Conservation (phyloP, 2,329 filamentous ascomycete genomes). For the Akanthomyces dipterigenus region DNA sequence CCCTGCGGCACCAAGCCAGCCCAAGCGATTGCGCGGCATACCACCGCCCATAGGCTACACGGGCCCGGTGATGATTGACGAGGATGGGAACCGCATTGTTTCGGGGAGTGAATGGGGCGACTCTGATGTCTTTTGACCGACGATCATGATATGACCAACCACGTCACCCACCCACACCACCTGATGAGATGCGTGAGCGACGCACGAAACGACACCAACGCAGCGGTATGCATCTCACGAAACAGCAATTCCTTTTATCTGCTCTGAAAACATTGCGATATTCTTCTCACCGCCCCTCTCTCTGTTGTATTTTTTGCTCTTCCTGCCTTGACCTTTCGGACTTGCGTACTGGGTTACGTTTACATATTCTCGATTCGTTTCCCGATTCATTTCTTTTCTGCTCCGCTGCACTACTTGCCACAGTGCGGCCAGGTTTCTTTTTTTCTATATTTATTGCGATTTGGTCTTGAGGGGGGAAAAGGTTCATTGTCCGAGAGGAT, state of each 20-base stretch:
- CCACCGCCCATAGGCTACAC: slow-evolving; percentile 41
- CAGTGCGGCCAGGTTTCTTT: not conserved
- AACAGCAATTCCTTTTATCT: not conserved
- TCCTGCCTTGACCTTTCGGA: not conserved
- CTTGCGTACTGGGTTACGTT: slow-evolving; percentile 9
- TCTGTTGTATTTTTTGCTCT: not conserved
- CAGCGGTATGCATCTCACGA: slow-evolving; percentile 7
- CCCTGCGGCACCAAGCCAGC: slow-evolving; percentile 34
- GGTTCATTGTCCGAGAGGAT: too few species aligned
- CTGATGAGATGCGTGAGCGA: slow-evolving; percentile 1
- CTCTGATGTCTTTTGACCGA: slow-evolving; percentile 49
- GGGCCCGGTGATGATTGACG: slow-evolving; percentile 44
- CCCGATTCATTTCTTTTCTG: not conserved
- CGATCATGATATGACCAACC: not conserved
- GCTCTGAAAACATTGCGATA: not conserved
- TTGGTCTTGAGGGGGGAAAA: too few species aligned
- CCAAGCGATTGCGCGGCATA: slow-evolving; percentile 49
- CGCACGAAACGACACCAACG: not conserved
- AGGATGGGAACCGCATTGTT: slow-evolving; percentile 55
- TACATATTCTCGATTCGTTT: slow-evolving; percentile 7
- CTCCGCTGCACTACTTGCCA: not conserved
- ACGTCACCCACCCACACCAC: not conserved
- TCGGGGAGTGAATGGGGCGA: slow-evolving; percentile 63
- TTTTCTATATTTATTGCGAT: not conserved
- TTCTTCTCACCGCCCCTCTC: not conserved